Evolutionary conservation across 78 protist genomes (phyloP).

Genomic region (Monocercomonoides exilis): DNA sequence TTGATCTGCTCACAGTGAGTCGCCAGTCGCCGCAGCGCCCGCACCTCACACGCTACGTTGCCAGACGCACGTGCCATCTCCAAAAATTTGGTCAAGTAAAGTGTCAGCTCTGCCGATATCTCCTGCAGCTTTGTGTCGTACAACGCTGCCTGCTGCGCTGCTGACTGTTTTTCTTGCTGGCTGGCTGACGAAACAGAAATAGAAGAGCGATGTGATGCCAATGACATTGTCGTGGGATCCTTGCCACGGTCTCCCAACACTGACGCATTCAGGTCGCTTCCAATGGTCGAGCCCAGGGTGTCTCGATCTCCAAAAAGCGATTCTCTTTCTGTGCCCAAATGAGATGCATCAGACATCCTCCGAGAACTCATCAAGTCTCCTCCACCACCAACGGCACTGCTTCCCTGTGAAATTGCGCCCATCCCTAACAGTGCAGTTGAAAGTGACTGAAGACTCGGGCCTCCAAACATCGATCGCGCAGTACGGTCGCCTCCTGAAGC

Average conservation of each 20-base stretch:
- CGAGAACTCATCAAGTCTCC: neutral
- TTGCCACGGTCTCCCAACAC: neutral
- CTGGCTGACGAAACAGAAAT: neutral
- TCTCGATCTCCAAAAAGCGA: too few species aligned
- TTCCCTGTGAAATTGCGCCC: too few species aligned
- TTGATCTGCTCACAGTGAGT: neutral
- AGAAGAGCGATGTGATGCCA: too few species aligned
- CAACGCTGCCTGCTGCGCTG: neutral
- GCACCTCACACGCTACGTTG: neutral
- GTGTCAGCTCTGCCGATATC: neutral
- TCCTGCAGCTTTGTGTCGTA: neutral
- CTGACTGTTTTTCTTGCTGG: neutral
- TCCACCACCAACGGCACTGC: too few species aligned
- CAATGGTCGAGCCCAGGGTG: neutral
- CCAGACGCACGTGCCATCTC: neutral
- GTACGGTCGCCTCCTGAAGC: too few species aligned
- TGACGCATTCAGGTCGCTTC: too few species aligned
- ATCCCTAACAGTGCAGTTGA: neutral
- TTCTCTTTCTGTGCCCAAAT: neutral
- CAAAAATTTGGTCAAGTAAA: neutral
- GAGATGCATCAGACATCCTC: neutral
- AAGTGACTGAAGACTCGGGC: too few species aligned
- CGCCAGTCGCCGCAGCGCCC: neutral
- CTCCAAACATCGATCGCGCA: too few species aligned
- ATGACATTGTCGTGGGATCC: neutral